Conservation (phyloP, 352 stramenopile genomes). For the Pythium coloratum region DNA sequence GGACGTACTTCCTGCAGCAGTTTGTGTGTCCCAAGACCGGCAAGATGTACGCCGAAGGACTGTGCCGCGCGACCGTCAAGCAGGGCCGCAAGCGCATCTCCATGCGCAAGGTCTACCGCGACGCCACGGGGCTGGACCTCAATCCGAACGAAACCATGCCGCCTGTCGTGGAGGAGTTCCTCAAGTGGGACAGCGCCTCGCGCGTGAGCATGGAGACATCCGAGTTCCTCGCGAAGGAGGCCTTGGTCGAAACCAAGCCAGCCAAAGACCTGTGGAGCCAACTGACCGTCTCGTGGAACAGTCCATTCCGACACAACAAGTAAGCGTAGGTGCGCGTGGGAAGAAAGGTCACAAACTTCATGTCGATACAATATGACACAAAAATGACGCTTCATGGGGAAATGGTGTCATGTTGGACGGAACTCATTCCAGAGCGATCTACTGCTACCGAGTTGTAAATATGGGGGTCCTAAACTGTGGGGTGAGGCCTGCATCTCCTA, state of each 20-base stretch:
- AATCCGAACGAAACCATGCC: conserved; percentile 10
- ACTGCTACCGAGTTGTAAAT: conserved; percentile 21
- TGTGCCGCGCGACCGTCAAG: conserved; percentile 30
- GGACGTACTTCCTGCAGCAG: conserved; percentile 35
- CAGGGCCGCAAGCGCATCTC: conserved; percentile 20
- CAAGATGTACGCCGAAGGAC: conserved; percentile 30
- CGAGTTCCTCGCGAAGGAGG: conserved; percentile 13
- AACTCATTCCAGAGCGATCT: conserved; percentile 4
- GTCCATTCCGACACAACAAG: conserved; percentile 5
- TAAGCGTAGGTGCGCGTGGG: background rate
- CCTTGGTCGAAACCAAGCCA: background rate
- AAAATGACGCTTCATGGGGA: background rate
- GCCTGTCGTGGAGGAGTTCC: conserved; percentile 29
- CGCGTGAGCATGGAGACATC: conserved; percentile 29
- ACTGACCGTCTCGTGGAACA: conserved; percentile 21
- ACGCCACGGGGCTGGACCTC: conserved; percentile 21
- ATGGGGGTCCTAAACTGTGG: conserved; percentile 28
- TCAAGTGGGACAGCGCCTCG: conserved; percentile 33
- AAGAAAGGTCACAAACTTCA: background rate
- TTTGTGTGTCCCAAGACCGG: conserved; percentile 30
- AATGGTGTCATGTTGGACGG: background rate
- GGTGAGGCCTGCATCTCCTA: background rate
- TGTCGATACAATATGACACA: background rate
- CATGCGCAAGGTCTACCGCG: conserved; percentile 24
- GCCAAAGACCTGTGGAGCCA: background rate